phyloP scores from a whole-genome alignment of 129 eudicot genomes.

The sunflower (Helianthus annuus) region HanXRQr2.0-SUNRISE NC_035435.2:20117760-20118259 shows the following conservation, averaged over 20 bases:
- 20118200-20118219: conserved; percentile 95
- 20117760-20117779: background rate
- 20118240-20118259: too few species aligned
- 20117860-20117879: background rate
- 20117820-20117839: background rate
- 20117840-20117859: background rate
- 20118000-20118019: too few species aligned
- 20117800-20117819: background rate
- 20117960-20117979: too few species aligned
- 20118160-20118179: conserved; percentile 92
- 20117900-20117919: too few species aligned
- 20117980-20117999: too few species aligned
- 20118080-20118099: conserved; percentile 96
- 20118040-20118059: too few species aligned
- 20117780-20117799: background rate
- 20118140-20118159: conserved; percentile 86
- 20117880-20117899: background rate
- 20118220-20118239: background rate
- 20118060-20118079: conserved; percentile 57
- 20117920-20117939: too few species aligned
- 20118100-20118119: conserved; percentile 95
- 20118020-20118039: too few species aligned
- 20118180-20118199: conserved; percentile 89
- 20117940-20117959: too few species aligned
- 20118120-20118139: conserved; percentile 92